phyloP scores from a whole-genome alignment of 768 basidiomycete species.

The Pluteus cervinus region DNA sequence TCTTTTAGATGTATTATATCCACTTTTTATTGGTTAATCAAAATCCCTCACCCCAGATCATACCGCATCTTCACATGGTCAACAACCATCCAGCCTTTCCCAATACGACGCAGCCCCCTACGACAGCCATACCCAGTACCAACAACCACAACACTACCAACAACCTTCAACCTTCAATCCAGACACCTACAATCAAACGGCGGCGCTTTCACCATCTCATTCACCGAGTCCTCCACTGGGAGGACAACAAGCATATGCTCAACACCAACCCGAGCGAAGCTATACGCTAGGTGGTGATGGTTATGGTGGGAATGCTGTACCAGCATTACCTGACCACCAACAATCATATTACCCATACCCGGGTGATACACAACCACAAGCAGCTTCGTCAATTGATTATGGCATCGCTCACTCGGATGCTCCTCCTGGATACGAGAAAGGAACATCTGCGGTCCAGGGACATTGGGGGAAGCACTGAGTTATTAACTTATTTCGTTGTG shows the following conservation, averaged over 20 bases:
- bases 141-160: constrained; percentile 19
- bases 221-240: constrained; percentile 15
- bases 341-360: constrained; percentile 26
- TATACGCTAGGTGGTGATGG: constrained; percentile 54
- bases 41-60: constrained; percentile 45
- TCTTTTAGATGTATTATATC: constrained; percentile 6
- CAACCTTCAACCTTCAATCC: constrained; percentile 15
- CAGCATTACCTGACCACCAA: constrained; percentile 29
- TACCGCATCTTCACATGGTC: constrained; percentile 43
- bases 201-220: constrained; percentile 21
- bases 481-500: constrained; percentile 1
- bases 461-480: constrained; percentile 41
- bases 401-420: constrained; percentile 45
- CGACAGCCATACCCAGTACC: constrained; percentile 16
- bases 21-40: constrained; percentile 5
- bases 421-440: constrained; percentile 65
- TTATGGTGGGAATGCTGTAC: constrained; percentile 43
- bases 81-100: constrained; percentile 39
- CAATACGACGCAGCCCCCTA: constrained; percentile 45
- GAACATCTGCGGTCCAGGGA: constrained; percentile 38
- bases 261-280: constrained; percentile 34
- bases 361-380: constrained; percentile 34
- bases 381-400: constrained; percentile 17
- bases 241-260: constrained; percentile 14
- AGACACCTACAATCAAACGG: constrained; percentile 10